phyloP scores from a whole-genome alignment of 148 eudicot genomes.

The Dysphania ambrosioides region DNA sequence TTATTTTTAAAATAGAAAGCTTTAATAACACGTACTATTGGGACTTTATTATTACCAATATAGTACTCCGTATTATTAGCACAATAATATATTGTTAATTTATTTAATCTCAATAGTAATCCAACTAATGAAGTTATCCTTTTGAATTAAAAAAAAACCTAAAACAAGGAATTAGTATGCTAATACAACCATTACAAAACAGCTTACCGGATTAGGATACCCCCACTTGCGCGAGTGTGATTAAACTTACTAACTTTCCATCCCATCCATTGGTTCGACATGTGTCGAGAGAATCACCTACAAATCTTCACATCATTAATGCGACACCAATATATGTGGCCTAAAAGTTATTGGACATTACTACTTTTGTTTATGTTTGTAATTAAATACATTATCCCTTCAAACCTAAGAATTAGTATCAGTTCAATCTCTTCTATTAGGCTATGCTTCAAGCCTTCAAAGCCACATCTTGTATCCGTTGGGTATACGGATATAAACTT shows the following conservation, averaged over 20 bases:
- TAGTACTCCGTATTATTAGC: neutral
- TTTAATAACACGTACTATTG: neutral
- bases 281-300: conserved; percentile 28
- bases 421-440: no score
- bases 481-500: no score
- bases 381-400: conserved; percentile 26
- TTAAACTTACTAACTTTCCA: no score
- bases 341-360: neutral
- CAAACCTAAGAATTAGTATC: neutral
- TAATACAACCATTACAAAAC: conserved; percentile 16
- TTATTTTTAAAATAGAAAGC: conserved; percentile 5
- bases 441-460: no score
- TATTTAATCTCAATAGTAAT: neutral
- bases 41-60: neutral
- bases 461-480: no score
- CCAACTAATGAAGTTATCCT: conserved; percentile 14
- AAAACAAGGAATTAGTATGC: conserved; percentile 26
- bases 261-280: conserved; percentile 17
- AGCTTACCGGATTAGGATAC: conserved; percentile 9
- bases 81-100: neutral
- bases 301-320: conserved; percentile 15
- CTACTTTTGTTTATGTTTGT: neutral
- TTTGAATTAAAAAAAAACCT: neutral
- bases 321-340: conserved; percentile 3
- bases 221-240: conserved; percentile 7